Base-by-base conservation (phyloP, 129 eudicot species). In the Saussurea involucrata region DNA sequence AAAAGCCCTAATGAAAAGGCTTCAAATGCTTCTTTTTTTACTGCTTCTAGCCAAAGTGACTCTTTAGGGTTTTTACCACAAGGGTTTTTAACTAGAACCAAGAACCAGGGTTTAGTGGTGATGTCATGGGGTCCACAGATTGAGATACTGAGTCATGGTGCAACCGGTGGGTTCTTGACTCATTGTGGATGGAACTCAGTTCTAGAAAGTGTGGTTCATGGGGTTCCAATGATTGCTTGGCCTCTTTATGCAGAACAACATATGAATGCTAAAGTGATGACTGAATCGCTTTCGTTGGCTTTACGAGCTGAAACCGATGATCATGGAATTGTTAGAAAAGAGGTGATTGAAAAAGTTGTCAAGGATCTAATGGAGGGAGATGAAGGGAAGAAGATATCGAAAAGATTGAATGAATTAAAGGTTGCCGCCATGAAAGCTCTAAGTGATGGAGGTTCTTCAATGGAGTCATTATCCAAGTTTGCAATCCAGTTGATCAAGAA, bases 151-250 rank as follows among this genome's bases (percentile, higher is more conserved):
- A 64, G 74, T 24, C 87, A 86, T 34, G 40, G 46, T 32, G 75
- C 87, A 8, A 79, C 69, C 1, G 83, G 90, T 4, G 84, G 90
- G 37, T 86, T 86, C 21, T 40, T 86, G 49, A 82, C 85, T 33
- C 90, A 86, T 29, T 78, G 87, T 24, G 87, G 90, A 0, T 86
- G 90, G 90, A 86, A 86, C 68, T 86, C 90, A 4, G 40, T 74
- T 36, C 40, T 86, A 6, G 90, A 86, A 85, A 83, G 90, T 63
- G 24, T 86, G 4, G 83, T 76, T 9, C 83, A 83, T 28, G 90
- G 87, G 21, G 85, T 83, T 66, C 82, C 90, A 5, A 69, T 86
- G 74, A 80, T 86, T 61, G 85, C 85, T 66, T 86, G 87, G 90
- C 90, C 87, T 8, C 85, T 86, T 1, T 86, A 86, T 46, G 87